Percentiles rank a stretch among this genome's conserved stretches.
Conservation (phyloP, 2,329 filamentous ascomycete species). For the Trichoderma afroharzianum region DNA sequence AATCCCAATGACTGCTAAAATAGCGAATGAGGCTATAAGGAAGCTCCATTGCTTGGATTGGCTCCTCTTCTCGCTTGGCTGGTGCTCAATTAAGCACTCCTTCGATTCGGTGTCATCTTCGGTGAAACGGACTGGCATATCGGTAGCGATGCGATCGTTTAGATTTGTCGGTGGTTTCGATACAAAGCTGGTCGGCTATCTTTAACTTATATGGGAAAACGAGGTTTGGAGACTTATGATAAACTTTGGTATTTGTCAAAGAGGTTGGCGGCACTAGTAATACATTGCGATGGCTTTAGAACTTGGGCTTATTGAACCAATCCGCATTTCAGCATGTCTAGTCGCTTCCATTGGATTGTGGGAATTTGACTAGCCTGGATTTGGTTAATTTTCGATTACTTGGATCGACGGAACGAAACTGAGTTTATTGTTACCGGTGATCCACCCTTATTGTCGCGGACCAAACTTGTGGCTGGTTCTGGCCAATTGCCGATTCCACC, state of each 20-base stretch:
- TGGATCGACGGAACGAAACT: neutral
- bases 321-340: neutral
- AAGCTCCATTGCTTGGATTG: neutral
- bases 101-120: neutral
- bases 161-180: neutral
- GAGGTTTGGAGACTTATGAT: neutral
- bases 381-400: neutral
- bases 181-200: neutral
- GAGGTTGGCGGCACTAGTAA: neutral
- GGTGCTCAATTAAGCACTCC: neutral
- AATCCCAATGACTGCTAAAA: neutral
- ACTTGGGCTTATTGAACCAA: neutral
- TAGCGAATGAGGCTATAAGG: neutral
- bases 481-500: neutral
- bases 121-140: neutral
- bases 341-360: neutral
- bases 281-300: neutral
- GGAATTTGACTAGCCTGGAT: neutral
- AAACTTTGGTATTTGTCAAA: neutral
- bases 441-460: neutral
- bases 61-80: neutral
- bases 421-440: neutral
- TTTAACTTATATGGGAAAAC: neutral
- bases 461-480: neutral
- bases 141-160: neutral